phyloP scores from a whole-genome alignment of 176 grass and related monocot genomes.

The Cenchrus americanus region DNA sequence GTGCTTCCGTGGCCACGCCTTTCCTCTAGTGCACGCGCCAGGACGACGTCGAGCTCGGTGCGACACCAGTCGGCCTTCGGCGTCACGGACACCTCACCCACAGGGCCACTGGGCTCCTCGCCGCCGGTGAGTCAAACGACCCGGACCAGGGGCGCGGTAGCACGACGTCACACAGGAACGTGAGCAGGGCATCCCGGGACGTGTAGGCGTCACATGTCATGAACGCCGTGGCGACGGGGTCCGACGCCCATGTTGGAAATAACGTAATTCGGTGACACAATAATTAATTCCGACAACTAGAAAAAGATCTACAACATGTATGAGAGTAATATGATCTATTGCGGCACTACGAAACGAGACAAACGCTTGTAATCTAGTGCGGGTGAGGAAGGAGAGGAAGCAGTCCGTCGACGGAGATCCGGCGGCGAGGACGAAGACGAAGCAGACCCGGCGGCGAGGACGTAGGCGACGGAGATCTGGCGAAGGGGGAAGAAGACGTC shows the following conservation, averaged over 20 bases:
- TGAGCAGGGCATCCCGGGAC: slow-evolving; percentile 48
- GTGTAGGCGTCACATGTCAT: slow-evolving; percentile 63
- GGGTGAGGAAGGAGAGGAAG: too few relatives aligned
- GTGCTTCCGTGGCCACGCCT: slow-evolving; percentile 59
- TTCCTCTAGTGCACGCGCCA: slow-evolving; percentile 63
- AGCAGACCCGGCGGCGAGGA: too few relatives aligned
- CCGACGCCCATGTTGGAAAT: slow-evolving; percentile 87
- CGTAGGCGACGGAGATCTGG: too few relatives aligned
- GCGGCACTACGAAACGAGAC: too few relatives aligned
- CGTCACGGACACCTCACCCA: slow-evolving; percentile 67
- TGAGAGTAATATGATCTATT: too few relatives aligned
- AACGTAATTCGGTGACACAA: too few relatives aligned
- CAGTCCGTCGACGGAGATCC: too few relatives aligned
- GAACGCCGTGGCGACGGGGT: slow-evolving; percentile 55
- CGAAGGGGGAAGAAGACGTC: too few relatives aligned
- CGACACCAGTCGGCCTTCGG: slow-evolving; percentile 58
- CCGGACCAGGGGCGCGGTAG: slow-evolving; percentile 72
- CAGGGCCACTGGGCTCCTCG: not conserved
- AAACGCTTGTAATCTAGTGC: too few relatives aligned
- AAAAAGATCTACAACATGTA: too few relatives aligned
- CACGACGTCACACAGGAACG: slow-evolving; percentile 55
- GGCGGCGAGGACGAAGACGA: too few relatives aligned
- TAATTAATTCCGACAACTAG: too few relatives aligned
- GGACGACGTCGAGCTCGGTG: slow-evolving; percentile 55
- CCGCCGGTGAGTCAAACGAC: slow-evolving; percentile 52